A percentile compares a stretch with the other conserved stretches of the same genome.
Conservation (phyloP, 148 eudicot genomes). For the Chenopodium quinoa region DNA sequence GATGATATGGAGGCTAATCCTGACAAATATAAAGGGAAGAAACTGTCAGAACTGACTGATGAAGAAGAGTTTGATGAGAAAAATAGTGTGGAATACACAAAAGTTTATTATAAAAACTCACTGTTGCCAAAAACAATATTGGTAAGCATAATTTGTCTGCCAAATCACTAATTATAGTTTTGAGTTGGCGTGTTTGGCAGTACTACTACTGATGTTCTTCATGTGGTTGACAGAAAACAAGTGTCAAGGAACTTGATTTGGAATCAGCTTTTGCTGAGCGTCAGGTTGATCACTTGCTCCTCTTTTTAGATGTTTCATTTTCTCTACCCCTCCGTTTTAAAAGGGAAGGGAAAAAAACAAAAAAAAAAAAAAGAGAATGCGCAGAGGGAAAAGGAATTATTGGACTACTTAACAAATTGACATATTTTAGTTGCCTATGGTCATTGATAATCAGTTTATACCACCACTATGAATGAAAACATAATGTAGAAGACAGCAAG, state of each 20-base stretch:
- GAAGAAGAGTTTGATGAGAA: conserved; percentile 83
- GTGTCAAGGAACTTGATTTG: conserved; percentile 88
- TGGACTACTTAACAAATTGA: neutral
- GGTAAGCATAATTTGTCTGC: conserved; percentile 39
- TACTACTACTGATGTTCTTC: conserved; percentile 14
- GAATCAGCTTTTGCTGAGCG: conserved; percentile 96
- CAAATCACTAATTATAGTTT: neutral
- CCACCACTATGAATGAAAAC: neutral
- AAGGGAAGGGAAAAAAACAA: too few relatives aligned
- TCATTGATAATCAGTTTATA: neutral
- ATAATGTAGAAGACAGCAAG: neutral
- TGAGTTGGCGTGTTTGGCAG: neutral
- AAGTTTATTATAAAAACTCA: conserved; percentile 56
- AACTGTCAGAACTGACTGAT: conserved; percentile 71
- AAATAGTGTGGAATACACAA: conserved; percentile 55
- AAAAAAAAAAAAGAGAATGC: neutral
- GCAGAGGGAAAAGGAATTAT: neutral
- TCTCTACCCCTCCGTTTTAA: neutral
- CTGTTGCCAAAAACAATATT: conserved; percentile 52
- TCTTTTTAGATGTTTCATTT: neutral
- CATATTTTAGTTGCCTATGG: neutral
- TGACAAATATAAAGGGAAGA: conserved; percentile 71
- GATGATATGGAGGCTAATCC: conserved; percentile 90
- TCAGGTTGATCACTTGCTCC: conserved; percentile 49
- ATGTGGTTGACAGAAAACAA: conserved; percentile 59